These are phyloP conservation scores for Coleophoma cylindrospora DNA, from an alignment of 2,329 filamentous ascomycete species.

Conservation along the genomic window DNA sequence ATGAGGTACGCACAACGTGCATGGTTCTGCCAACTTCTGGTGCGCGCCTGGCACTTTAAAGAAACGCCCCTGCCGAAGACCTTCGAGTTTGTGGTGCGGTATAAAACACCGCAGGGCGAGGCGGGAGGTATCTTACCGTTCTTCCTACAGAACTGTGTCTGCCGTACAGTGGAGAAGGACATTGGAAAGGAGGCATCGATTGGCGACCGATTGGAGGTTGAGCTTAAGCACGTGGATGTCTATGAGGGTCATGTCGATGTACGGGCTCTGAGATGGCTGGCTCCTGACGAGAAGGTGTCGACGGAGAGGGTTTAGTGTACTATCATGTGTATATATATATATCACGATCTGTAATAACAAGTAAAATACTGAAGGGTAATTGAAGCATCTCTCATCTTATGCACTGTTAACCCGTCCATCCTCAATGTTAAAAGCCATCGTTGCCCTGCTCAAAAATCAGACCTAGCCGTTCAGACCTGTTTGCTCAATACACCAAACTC, in stretches of 20 bases:
- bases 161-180: neutral
- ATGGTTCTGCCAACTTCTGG: conserved; percentile 55
- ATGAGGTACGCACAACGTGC: conserved; percentile 30
- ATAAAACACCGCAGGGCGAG: conserved; percentile 25
- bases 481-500: no score
- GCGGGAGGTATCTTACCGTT: conserved; percentile 28
- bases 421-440: no score
- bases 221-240: conserved; percentile 46
- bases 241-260: conserved; percentile 40
- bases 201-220: conserved; percentile 48
- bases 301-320: no score
- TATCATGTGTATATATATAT: no score
- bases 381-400: no score
- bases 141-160: conserved; percentile 7
- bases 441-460: no score
- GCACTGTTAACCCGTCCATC: no score
- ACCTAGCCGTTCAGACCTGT: no score
- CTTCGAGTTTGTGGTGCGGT: conserved; percentile 42
- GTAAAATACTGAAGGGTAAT: no score
- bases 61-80: conserved; percentile 41
- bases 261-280: conserved; percentile 20
- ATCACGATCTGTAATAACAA: no score
- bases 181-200: conserved; percentile 29
- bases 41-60: conserved; percentile 51
- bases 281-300: neutral